Conservation (phyloP, 2,329 filamentous ascomycete species). For the Aspergillus sergii region DNA sequence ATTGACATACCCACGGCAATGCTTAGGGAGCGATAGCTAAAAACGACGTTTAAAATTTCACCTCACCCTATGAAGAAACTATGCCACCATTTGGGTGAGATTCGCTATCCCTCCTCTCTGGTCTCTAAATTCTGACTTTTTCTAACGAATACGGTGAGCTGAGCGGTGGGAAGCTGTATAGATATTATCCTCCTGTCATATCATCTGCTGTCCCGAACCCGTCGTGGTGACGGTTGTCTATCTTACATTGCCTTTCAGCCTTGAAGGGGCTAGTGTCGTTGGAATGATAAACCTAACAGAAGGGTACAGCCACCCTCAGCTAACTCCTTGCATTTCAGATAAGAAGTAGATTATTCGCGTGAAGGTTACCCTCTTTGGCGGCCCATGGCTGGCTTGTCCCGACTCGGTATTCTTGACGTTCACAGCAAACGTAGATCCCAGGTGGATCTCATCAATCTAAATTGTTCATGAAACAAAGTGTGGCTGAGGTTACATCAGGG, state of each 20-base stretch:
- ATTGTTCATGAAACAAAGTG: background rate
- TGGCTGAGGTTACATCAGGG: background rate
- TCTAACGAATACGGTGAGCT: too few relatives aligned
- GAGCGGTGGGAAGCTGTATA: too few relatives aligned
- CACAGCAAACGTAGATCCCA: background rate
- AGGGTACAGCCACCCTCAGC: background rate
- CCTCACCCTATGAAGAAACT: too few relatives aligned
- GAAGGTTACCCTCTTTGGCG: background rate
- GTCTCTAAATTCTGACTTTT: too few relatives aligned
- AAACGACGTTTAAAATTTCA: too few relatives aligned
- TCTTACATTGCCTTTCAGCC: background rate
- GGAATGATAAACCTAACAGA: background rate
- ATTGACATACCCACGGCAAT: background rate
- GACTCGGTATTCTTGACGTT: conserved; percentile 2
- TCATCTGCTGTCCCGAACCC: too few relatives aligned
- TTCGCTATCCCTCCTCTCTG: too few relatives aligned
- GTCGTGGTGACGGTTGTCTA: too few relatives aligned
- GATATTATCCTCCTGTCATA: too few relatives aligned
- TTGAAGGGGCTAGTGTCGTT: background rate
- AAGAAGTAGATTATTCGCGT: background rate
- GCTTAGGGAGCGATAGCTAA: background rate
- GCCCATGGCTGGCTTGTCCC: background rate
- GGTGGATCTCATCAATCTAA: background rate
- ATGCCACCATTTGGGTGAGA: too few relatives aligned
- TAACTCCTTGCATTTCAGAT: background rate